Evolutionary conservation across 148 eudicot species (phyloP).

Genomic region (Chenopodium quinoa): DNA sequence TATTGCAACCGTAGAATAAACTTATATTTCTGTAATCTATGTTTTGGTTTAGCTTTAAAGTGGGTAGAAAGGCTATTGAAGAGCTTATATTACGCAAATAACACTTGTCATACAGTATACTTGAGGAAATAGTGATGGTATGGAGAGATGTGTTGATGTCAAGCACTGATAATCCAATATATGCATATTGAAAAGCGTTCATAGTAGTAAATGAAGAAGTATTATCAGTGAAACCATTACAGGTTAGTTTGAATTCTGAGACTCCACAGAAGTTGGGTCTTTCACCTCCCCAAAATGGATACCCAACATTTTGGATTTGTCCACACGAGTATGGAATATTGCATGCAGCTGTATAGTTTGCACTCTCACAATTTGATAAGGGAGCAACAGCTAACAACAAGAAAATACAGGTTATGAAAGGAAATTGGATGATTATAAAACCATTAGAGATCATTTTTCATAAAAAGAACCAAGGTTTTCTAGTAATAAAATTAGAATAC

Average conservation of each 20-base stretch:
- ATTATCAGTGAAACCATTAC: too few relatives aligned
- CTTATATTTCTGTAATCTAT: neutral
- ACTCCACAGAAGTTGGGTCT: conserved; percentile 4
- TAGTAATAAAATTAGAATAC: too few relatives aligned
- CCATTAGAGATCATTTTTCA: too few relatives aligned
- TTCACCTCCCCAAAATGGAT: conserved; percentile 10
- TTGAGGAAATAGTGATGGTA: neutral
- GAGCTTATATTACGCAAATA: neutral
- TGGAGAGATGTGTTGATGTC: conserved; percentile 5
- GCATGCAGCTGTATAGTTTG: neutral
- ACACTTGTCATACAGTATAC: neutral
- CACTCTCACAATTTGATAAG: neutral
- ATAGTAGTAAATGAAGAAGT: too few relatives aligned
- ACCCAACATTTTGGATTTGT: neutral
- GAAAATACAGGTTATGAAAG: neutral
- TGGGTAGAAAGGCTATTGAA: too few relatives aligned
- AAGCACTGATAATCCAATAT: neutral
- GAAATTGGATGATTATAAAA: too few relatives aligned
- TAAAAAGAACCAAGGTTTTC: too few relatives aligned
- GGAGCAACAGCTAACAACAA: neutral
- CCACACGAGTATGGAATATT: neutral
- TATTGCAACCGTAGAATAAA: conserved; percentile 11
- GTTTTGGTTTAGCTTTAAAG: too few relatives aligned
- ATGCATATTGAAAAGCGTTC: too few relatives aligned
- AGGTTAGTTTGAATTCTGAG: neutral